Percentiles rank a stretch among this genome's conserved stretches.
Evolutionary conservation across 2,329 filamentous ascomycete genomes (phyloP).

Genomic region (Diaporthe caulivora): DNA sequence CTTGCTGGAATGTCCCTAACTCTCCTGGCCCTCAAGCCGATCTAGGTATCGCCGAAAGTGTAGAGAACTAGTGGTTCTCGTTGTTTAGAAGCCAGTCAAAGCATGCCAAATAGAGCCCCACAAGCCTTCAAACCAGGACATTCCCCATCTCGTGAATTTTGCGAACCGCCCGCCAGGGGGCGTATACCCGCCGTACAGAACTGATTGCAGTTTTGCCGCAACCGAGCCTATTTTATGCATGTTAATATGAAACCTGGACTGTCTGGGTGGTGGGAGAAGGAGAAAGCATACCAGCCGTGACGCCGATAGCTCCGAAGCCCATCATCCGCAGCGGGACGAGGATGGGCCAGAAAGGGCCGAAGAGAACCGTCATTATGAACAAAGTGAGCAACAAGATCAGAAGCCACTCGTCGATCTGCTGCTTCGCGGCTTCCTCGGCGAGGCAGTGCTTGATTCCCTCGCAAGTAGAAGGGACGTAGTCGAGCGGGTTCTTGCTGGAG

Average conservation of each 20-base stretch:
- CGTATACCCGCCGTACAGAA: too few relatives aligned
- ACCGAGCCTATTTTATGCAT: not conserved
- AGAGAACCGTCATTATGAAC: not conserved
- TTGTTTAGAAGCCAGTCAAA: too few relatives aligned
- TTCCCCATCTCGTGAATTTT: not conserved
- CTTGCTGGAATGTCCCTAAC: too few relatives aligned
- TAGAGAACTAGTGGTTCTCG: too few relatives aligned
- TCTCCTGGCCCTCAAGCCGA: too few relatives aligned
- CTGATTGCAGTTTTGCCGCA: too few relatives aligned
- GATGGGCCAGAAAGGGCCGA: not conserved
- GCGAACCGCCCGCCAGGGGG: not conserved
- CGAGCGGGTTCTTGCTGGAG: not conserved
- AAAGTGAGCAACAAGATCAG: not conserved
- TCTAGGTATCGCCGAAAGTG: too few relatives aligned
- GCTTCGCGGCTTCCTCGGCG: not conserved
- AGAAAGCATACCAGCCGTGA: not conserved
- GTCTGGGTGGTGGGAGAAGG: too few relatives aligned
- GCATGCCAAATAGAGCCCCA: too few relatives aligned
- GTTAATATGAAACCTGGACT: too few relatives aligned
- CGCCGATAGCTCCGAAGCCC: not conserved
- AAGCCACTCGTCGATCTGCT: not conserved
- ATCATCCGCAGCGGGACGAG: not conserved
- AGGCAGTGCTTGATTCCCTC: not conserved
- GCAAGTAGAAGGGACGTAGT: not conserved
- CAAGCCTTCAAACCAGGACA: too few relatives aligned